A percentile compares a stretch with the other conserved stretches of the same genome.
These are phyloP conservation scores for Chlorella sp. DNA, from an alignment of 139 green algal genomes.

Conservation along the genomic window DNA sequence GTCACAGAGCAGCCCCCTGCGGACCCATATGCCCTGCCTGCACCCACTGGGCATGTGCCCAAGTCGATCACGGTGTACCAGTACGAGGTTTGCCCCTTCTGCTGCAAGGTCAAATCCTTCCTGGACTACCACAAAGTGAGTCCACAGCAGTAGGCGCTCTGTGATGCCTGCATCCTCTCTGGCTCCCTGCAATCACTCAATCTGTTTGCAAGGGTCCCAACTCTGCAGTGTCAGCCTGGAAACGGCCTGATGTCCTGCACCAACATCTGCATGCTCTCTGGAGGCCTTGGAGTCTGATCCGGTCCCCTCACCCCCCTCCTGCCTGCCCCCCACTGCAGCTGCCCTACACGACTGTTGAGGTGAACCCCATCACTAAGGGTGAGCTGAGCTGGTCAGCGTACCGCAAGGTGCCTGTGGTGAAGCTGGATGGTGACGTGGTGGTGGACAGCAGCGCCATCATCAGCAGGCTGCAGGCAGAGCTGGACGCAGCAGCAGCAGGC, in stretches of 20 bases:
- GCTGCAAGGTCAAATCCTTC: slow-evolving; percentile 96
- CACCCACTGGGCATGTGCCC: slow-evolving; percentile 23
- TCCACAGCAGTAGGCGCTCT: no score
- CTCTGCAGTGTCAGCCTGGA: no score
- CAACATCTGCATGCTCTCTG: no score
- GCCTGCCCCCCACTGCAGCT: no score
- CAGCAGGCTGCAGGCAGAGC: no score
- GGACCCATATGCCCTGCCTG: not conserved
- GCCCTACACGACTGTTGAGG: slow-evolving; percentile 89
- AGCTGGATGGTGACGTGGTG: slow-evolving; percentile 64
- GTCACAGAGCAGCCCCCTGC: not conserved
- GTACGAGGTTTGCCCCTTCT: slow-evolving; percentile 98
- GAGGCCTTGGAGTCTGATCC: no score
- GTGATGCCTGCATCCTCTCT: no score
- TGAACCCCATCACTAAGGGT: slow-evolving; percentile 93
- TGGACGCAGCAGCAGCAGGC: no score
- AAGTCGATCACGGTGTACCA: slow-evolving; percentile 73
- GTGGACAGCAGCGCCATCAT: slow-evolving; percentile 87
- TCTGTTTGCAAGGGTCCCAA: no score
- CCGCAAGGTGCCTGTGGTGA: slow-evolving; percentile 83
- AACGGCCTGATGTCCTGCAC: no score
- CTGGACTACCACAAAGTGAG: slow-evolving; percentile 91
- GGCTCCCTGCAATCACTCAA: no score
- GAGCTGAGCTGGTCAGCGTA: slow-evolving; percentile 82
- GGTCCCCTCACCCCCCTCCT: no score